phyloP scores from a whole-genome alignment of 176 grass and related monocot species.

The Dendrocalamus sinicus region DNA sequence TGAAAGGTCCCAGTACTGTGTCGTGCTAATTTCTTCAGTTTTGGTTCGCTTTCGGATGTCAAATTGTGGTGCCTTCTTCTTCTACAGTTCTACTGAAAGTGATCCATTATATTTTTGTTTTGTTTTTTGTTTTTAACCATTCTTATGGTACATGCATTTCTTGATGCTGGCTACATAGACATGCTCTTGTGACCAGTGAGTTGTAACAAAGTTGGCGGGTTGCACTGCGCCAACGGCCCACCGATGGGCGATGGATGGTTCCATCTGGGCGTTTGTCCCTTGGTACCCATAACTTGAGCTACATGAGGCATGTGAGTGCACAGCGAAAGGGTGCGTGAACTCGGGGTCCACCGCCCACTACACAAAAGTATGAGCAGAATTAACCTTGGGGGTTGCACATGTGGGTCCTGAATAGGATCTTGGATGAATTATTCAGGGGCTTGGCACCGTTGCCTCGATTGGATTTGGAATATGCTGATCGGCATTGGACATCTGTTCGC shows the following conservation, averaged over 20 bases:
- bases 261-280: not conserved
- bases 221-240: not conserved
- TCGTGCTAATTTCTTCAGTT: not conserved
- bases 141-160: not conserved
- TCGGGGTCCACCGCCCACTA: constrained; percentile 13
- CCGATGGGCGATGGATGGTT: not conserved
- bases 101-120: not conserved
- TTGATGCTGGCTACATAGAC: not conserved
- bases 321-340: constrained; percentile 23
- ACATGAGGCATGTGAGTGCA: constrained; percentile 41
- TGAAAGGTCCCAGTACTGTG: not conserved
- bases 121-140: not conserved
- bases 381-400: not conserved
- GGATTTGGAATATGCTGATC: not conserved
- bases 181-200: constrained; percentile 4
- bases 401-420: constrained; percentile 15
- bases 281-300: not conserved
- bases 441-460: not conserved
- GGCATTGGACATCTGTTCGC: not conserved
- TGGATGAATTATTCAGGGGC: not conserved
- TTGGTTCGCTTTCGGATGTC: constrained; percentile 10
- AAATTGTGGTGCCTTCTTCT: not conserved
- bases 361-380: constrained; percentile 18
- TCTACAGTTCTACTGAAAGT: not conserved
- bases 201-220: not conserved